A percentile compares a stretch with the other conserved stretches of the same genome.
phyloP scores from a whole-genome alignment of 75 land plant genomes.

The Azolla pinnata region DNA sequence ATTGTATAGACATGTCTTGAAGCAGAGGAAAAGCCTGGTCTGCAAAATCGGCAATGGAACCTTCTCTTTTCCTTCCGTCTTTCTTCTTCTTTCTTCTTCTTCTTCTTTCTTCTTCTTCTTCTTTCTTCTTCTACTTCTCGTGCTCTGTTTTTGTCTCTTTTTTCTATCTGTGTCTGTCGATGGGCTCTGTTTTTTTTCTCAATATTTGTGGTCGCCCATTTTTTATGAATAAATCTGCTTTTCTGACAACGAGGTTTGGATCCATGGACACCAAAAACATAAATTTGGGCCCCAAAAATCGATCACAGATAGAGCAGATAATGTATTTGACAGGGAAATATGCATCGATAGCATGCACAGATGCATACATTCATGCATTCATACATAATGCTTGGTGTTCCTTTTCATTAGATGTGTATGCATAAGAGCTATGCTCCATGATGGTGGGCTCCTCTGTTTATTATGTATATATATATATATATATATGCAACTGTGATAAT shows the following conservation, averaged over 20 bases:
- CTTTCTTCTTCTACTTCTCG: neutral
- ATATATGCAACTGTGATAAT: too few relatives aligned
- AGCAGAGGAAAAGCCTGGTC: neutral
- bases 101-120: neutral
- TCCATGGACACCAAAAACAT: neutral
- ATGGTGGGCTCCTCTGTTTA: too few relatives aligned
- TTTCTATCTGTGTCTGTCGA: neutral
- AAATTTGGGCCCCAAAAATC: too few relatives aligned
- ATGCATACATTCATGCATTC: neutral
- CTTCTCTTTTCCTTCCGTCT: neutral
- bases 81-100: neutral
- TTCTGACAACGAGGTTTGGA: neutral
- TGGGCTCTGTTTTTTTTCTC: neutral
- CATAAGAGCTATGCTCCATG: too few relatives aligned
- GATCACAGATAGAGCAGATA: neutral
- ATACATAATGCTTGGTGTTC: too few relatives aligned
- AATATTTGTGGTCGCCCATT: neutral
- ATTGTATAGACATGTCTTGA: neutral
- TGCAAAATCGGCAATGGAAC: neutral
- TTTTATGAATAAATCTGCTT: neutral
- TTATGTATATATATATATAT: neutral
- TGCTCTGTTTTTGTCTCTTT: neutral
- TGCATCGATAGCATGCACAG: neutral
- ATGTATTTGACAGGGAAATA: neutral
- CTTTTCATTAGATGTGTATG: too few relatives aligned